phyloP scores from a whole-genome alignment of 805 yeast genomes.

The Blastobotrys chiropterorum region DNA sequence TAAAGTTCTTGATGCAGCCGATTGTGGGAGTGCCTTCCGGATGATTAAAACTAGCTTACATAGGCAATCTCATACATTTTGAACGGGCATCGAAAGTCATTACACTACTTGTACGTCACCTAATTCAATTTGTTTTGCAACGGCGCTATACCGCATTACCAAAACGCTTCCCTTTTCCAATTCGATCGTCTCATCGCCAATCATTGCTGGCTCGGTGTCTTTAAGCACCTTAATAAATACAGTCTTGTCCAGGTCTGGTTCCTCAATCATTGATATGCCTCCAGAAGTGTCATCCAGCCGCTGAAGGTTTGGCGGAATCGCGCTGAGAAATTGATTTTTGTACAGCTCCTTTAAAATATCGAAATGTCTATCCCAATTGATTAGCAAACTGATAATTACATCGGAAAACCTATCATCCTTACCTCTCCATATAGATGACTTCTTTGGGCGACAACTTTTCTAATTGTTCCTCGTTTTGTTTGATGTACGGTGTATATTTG shows the following conservation, averaged over 20 bases:
- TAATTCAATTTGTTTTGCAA: slow-evolving; percentile 35
- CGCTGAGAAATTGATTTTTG: slow-evolving; percentile 56
- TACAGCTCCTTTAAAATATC: slow-evolving; percentile 59
- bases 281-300: slow-evolving; percentile 71
- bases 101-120: slow-evolving; percentile 34
- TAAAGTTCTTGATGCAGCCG: too few species aligned
- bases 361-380: slow-evolving; percentile 46
- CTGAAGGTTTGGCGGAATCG: slow-evolving; percentile 63
- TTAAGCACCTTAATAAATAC: slow-evolving; percentile 62
- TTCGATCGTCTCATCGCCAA: slow-evolving; percentile 46
- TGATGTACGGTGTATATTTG: slow-evolving; percentile 54
- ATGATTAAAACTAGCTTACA: too few species aligned
- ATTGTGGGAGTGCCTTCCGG: too few species aligned
- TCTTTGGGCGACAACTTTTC: slow-evolving; percentile 54
- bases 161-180: slow-evolving; percentile 62
- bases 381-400: slow-evolving; percentile 1
- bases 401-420: slow-evolving; percentile 10
- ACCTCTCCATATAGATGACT: slow-evolving; percentile 51
- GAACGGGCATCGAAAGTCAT: too few species aligned
- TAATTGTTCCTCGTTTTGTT: slow-evolving; percentile 36
- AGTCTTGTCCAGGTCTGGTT: slow-evolving; percentile 69
- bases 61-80: too few species aligned
- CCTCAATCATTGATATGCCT: slow-evolving; percentile 55
- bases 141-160: slow-evolving; percentile 60
- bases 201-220: slow-evolving; percentile 35